Base-by-base conservation (phyloP, 805 yeast species). In the Candida loeiensis region DNA sequence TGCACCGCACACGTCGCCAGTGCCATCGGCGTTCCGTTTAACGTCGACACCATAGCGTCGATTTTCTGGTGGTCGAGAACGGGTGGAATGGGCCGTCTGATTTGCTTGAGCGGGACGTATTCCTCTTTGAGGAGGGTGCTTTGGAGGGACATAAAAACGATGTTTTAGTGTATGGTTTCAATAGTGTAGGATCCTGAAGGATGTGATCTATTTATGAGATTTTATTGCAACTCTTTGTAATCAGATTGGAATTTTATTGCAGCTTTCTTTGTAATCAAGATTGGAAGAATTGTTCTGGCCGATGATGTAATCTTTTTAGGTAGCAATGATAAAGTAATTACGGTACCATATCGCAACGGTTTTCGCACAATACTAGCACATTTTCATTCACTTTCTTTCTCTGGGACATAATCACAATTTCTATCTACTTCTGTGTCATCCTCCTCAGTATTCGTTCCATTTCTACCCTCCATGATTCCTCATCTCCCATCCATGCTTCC, bases 51-150 rank as follows among this genome's bases (percentile, higher is more conserved):
- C 96, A 87, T 87, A 4, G 91, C 75, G 35, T 79, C 83, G 31
- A 87, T 87, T 59, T 87, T 87, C 34, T 71, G 69, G 45, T 73
- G 59, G 52, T 87, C 95, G 20, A 88, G 65, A 1, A 85, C 95
- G 0, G 96, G 96, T 18, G 89, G 83, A 21, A 87, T 87, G 7
- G 96, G 96, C 45, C 96, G 69, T 37, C 77, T 71, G 47, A 88
- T 88, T 45, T 79, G 73, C 3, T 69, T 59, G 15, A 87, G 63
- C 2, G 95, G 95, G 7, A 87, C 68, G 39, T 74, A 77, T 9
- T 76, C 72, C 8, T 76, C 68, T 43, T 73, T 76, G 6, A 82
- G 54, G 29, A 68, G 64, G 5, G 78, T 66, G 6, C 90, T 73
- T 64, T 86, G 95, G 32, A 85, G 62, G 0, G 93, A 84, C 87